Evolutionary conservation across 208 protist species (phyloP), one percentile per base, ranked within the genome.

Genomic region (Trypanosoma brucei): DNA sequence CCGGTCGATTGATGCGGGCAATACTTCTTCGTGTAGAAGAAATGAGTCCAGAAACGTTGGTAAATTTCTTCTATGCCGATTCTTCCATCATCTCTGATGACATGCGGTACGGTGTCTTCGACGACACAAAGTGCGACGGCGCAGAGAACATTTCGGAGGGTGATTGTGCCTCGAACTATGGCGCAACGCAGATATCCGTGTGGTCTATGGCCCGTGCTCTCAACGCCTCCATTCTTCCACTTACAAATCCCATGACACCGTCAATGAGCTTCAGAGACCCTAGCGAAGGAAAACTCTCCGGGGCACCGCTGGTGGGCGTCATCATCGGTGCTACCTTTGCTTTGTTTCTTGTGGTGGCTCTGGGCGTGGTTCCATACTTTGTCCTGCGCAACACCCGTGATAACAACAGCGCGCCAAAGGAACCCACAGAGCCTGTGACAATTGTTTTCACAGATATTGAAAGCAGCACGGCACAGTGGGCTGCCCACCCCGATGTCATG

Each of bases 381-480:
- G 65, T 86, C 60, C 7, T n/a, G 50, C 50, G 0, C 22, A 34
- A 54, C 30, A 34, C n/a, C 31, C 50, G 50, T 54, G 50, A 54
- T n/a, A 54, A 54, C n/a, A 6, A 34, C 5, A 54, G 31, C 31
- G 50, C 50, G 31, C 50, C 50, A n/a, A 54, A 54, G 50, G 50
- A 54, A 34, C 50, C 42, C 22, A 54, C 22, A 54, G 50, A 35
- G 0, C 50, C 50, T 31, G 50, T 54, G 50, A 54, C 50, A n/a
- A 6, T 54, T 8, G 30, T 54, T 34, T 54, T 54, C 50, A 54
- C 50, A 34, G 50, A 54, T n/a, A 54, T 54, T 54, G 50, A 54
- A 34, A 54, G 50, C 71, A 88, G 77, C 73, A 91, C 86, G 30
- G 83, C 74, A 50, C 51, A 88, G 65, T 92, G 85, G 83, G 81